Evolutionary conservation across 2,329 filamentous ascomycete species (phyloP), one percentile per base, ranked within the genome.

Genomic region (Lasiodiplodia theobromae): DNA sequence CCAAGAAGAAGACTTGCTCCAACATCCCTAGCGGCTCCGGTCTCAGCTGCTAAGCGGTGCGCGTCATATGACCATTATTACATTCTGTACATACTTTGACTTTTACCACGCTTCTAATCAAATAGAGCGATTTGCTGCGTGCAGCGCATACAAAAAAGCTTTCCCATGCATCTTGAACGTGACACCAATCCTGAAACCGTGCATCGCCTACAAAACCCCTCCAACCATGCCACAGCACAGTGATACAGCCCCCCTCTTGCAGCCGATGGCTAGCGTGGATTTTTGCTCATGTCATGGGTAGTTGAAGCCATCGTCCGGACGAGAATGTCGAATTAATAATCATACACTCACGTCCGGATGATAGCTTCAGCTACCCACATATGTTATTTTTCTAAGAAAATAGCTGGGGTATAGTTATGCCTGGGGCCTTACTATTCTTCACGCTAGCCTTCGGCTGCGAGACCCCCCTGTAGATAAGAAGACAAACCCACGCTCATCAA

Each of bases 1-100:
- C 44, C 44, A 75, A 77, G 74, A 76, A 73, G 72, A 78, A 74
- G 71, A 69, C 72, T 37, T 80, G 77, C 73, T 56, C 69, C 54
- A 77, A 77, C 70, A 73, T 81, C n/a, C 81, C 81, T n/a, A 69
- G 65, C 65, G 65, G 65, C 53, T 57, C 52, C 25, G 78, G 78
- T 14, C 78, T 75, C 72, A 73, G 77, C 70, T 79, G 76, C 73
- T 79, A 76, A 21, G 51, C 12, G 25, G 5, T 31, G 47, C 44
- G 44, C 18, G 31, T 21, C 44, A 21, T 21, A 18, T 7, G 18
- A 21, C 18, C 7, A 53, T 25, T n/a, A 64, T 64, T 21, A 47
- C n/a, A n/a, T 21, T 64, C 60, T 64, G 60, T 64, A 64, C 8
- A 64, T 64, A 64, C 11, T 47, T 64, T 64, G 40, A 34, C 25